These are phyloP conservation scores for Penicillium tannophilum DNA, from an alignment of 495 filamentous ascomycete genomes.

Conservation along the genomic window DNA sequence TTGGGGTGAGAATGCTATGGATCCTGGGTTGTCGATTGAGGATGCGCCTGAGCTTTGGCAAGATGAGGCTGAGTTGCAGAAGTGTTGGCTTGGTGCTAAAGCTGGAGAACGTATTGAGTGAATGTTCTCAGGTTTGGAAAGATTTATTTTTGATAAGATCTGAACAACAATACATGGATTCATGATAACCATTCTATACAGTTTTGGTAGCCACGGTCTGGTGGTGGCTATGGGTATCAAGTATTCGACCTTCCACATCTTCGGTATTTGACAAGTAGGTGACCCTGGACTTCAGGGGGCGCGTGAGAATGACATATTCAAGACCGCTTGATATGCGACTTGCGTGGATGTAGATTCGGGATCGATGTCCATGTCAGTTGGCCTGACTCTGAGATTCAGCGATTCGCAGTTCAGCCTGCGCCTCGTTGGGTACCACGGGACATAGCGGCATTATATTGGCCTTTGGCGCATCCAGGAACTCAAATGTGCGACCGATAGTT, in stretches of 20 bases:
- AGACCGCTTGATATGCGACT: too few relatives aligned
- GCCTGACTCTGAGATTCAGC: too few relatives aligned
- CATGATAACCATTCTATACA: background rate
- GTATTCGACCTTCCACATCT: too few relatives aligned
- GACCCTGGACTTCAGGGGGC: background rate
- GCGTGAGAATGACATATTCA: too few relatives aligned
- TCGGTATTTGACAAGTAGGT: background rate
- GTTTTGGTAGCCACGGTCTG: background rate
- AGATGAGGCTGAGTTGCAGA: slow-evolving; percentile 21
- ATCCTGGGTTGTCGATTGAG: slow-evolving; percentile 10
- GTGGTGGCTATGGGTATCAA: too few relatives aligned
- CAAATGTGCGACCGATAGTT: too few relatives aligned
- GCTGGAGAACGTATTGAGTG: slow-evolving; percentile 6
- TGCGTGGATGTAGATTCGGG: too few relatives aligned
- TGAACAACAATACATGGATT: background rate
- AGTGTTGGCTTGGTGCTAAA: slow-evolving; percentile 18
- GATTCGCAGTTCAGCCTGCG: too few relatives aligned
- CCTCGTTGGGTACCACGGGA: too few relatives aligned
- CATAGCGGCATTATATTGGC: too few relatives aligned
- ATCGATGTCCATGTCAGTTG: too few relatives aligned
- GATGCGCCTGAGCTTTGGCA: slow-evolving; percentile 22
- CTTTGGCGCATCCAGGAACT: too few relatives aligned
- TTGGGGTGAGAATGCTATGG: slow-evolving; percentile 18
- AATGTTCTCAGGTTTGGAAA: background rate
- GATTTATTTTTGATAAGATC: background rate